These are phyloP conservation scores for Saccharomyces hybrid DNA, from an alignment of 1,139 yeast genomes.

Conservation along the genomic window DNA sequence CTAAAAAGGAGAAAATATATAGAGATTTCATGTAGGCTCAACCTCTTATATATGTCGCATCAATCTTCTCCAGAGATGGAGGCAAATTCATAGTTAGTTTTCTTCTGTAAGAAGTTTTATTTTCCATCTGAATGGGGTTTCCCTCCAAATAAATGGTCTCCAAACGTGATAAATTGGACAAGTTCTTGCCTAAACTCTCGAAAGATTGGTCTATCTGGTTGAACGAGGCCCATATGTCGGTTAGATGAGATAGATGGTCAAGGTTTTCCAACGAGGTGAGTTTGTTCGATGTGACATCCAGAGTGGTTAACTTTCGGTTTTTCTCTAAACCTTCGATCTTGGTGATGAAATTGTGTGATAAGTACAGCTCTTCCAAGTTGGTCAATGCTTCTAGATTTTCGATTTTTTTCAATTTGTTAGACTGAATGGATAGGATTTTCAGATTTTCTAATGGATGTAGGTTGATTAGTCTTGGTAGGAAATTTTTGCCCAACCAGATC, in stretches of 20 bases:
- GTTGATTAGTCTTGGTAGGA: constrained; percentile 59
- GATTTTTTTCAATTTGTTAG: constrained; percentile 69
- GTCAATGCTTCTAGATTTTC: constrained; percentile 72
- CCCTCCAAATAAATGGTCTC: constrained; percentile 93
- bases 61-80: constrained; percentile 73
- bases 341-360: constrained; percentile 77
- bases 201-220: constrained; percentile 58
- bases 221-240: constrained; percentile 91
- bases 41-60: constrained; percentile 65
- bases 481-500: constrained; percentile 91
- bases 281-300: constrained; percentile 77
- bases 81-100: constrained; percentile 61
- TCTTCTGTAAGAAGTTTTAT: constrained; percentile 76
- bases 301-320: constrained; percentile 55
- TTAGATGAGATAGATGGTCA: constrained; percentile 56
- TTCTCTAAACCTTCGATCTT: constrained; percentile 74
- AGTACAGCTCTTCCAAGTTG: constrained; percentile 74
- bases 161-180: constrained; percentile 54
- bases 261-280: constrained; percentile 57
- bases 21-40: constrained; percentile 3
- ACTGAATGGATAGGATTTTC: constrained; percentile 76
- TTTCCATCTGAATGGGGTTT: constrained; percentile 73
- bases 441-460: constrained; percentile 55
- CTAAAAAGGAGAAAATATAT: not conserved
- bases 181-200: constrained; percentile 58